Evolutionary conservation across 1,139 yeast genomes (phyloP), one percentile per base, ranked within the genome.

Genomic region (Komagataea norvegica): DNA sequence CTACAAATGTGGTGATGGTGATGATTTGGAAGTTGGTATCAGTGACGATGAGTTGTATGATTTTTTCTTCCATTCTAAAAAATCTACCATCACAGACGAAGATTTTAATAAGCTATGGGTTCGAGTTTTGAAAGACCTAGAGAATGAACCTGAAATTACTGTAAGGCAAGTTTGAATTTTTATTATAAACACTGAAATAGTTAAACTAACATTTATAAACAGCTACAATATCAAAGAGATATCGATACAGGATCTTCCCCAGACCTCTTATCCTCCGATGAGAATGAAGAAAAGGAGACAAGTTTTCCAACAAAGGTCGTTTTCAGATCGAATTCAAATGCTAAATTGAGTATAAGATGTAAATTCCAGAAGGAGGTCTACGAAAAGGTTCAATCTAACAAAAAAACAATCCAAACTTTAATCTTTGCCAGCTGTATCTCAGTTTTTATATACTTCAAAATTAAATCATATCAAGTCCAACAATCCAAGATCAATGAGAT

Each of bases 81-180:
- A 59, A 20, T 70, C 80, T 9, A 69, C 74, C 46, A 71, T 85
- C 28, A 67, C 77, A n/a, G 72, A 67, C 36, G 80, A 77, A 32
- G 94, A 86, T 48, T 89, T 88, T 61, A 81, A 84, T 48, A 86
- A 80, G 42, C 69, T 87, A 45, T 89, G 96, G 96, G 57, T 59
- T 22, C 72, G 77, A 49, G 84, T 86, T 8, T 55, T 80, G 8
- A 62, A 68, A 32, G 84, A 79, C 49, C 68, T 89, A 50, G 76
- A 77, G 49, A 69, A 72, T 42, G 86, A 83, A 62, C 81, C 85
- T 32, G 93, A 85, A 55, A 74, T 84, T 59, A 78, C 76, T 67
- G 88, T 83, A 81, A 82, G 91, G 88, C 85, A 79, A 75, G 89
- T 79, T 70, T 29, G 36, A 27, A 20, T 20, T 60, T 52, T 26